A percentile compares a stretch with the other conserved stretches of the same genome.
Conservation (phyloP, 345 rosid genomes). For the Barbarea vulgaris region DNA sequence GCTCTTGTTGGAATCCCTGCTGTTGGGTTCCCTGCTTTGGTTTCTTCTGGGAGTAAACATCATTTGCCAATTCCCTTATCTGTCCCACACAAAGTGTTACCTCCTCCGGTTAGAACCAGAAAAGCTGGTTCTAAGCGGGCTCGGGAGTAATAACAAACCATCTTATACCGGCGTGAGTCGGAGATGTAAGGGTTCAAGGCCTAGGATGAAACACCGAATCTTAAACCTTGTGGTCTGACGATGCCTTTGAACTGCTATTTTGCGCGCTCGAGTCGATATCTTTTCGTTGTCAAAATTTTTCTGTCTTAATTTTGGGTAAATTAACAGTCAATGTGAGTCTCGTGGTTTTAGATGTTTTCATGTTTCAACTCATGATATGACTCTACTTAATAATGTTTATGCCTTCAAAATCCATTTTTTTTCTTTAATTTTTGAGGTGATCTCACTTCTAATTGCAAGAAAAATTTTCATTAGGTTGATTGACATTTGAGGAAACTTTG, state of each 20-base stretch:
- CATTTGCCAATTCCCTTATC: slow-evolving; percentile 65
- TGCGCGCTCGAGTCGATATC: slow-evolving; percentile 9
- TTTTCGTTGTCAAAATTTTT: background rate
- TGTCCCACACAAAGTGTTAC: slow-evolving; percentile 41
- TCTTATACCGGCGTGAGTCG: slow-evolving; percentile 34
- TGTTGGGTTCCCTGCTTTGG: slow-evolving; percentile 99
- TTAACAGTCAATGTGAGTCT: background rate
- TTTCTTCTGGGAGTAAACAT: slow-evolving; percentile 64
- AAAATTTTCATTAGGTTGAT: background rate
- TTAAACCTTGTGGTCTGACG: slow-evolving; percentile 6
- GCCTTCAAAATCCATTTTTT: background rate
- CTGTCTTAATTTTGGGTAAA: background rate
- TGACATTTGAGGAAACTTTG: background rate
- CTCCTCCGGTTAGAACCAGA: slow-evolving; percentile 42
- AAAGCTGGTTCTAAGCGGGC: slow-evolving; percentile 57
- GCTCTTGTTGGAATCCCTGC: slow-evolving; percentile 99
- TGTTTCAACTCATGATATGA: background rate
- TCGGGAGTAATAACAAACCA: slow-evolving; percentile 50
- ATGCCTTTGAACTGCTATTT: background rate
- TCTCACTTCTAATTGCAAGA: background rate
- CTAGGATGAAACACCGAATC: slow-evolving; percentile 51
- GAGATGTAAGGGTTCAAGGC: slow-evolving; percentile 76
- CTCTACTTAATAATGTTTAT: background rate
- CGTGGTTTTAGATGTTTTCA: slow-evolving; percentile 1
- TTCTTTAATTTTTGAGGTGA: background rate